These are phyloP conservation scores for Glycine latifolia DNA, from an alignment of 306 rosid species.

Conservation along the genomic window DNA sequence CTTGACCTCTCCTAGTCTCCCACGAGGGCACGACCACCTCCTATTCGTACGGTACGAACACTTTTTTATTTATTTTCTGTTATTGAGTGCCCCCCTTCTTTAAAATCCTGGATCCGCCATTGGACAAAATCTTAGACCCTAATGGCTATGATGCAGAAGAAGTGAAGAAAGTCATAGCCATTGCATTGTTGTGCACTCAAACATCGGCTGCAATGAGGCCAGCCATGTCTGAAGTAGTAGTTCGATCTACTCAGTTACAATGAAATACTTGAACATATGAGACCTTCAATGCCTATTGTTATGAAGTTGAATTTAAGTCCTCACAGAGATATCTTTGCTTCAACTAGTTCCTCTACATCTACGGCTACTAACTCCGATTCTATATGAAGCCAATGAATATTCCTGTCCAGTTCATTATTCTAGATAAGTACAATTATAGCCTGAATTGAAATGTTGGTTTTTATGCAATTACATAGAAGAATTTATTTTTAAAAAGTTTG, in stretches of 20 bases:
- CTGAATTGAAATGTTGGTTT: too few relatives aligned
- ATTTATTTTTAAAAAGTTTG: too few relatives aligned
- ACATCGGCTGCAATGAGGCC: conserved; percentile 59
- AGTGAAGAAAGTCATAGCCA: conserved; percentile 52
- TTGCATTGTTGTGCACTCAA: conserved; percentile 65
- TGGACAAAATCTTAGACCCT: conserved; percentile 46
- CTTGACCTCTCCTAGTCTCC: too few relatives aligned
- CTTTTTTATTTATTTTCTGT: too few relatives aligned
- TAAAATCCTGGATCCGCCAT: too few relatives aligned
- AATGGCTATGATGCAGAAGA: conserved; percentile 54
- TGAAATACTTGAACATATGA: conserved; percentile 34
- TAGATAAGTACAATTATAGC: neutral
- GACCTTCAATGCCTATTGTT: conserved; percentile 59
- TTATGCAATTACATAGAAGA: too few relatives aligned
- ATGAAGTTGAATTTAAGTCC: conserved; percentile 47
- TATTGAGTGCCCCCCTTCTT: too few relatives aligned
- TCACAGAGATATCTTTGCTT: neutral
- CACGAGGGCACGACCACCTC: too few relatives aligned
- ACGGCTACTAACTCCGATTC: too few relatives aligned
- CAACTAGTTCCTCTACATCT: too few relatives aligned
- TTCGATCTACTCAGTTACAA: conserved; percentile 56
- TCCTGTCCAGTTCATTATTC: neutral
- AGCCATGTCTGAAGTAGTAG: conserved; percentile 66
- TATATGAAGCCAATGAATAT: neutral
- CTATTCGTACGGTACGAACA: too few relatives aligned